phyloP scores from a whole-genome alignment of 106 monocot genomes.

The Dendrobium chrysotoxum region DNA sequence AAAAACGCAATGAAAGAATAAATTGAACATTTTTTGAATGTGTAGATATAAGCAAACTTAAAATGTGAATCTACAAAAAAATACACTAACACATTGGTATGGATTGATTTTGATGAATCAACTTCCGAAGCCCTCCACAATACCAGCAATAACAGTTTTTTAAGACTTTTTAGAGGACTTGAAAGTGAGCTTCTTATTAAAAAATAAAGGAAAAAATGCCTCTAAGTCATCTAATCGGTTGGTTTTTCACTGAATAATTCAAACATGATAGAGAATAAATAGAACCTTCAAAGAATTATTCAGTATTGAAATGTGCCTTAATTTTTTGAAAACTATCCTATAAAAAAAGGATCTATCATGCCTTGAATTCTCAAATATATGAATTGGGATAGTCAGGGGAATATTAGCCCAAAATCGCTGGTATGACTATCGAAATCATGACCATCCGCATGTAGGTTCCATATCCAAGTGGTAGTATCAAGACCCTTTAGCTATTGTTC shows the following conservation, averaged over 20 bases:
- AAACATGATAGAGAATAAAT: background rate
- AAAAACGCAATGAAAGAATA: background rate
- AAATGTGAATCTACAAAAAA: background rate
- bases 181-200: background rate
- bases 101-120: slow-evolving; percentile 2
- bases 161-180: background rate
- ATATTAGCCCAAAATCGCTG: too few relatives aligned
- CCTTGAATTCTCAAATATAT: background rate
- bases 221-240: background rate
- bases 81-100: background rate
- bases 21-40: background rate
- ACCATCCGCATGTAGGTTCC: too few relatives aligned
- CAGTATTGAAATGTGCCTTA: background rate
- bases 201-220: too few relatives aligned
- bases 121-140: background rate
- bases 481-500: too few relatives aligned
- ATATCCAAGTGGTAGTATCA: too few relatives aligned
- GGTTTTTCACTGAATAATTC: background rate
- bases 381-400: background rate
- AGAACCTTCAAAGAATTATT: background rate
- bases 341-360: background rate
- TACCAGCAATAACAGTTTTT: background rate
- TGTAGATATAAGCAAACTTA: background rate
- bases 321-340: background rate
- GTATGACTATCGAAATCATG: too few relatives aligned